Evolutionary conservation across 768 basidiomycete genomes (phyloP), one percentile per base, ranked within the genome.

Genomic region (Boletales sp.): DNA sequence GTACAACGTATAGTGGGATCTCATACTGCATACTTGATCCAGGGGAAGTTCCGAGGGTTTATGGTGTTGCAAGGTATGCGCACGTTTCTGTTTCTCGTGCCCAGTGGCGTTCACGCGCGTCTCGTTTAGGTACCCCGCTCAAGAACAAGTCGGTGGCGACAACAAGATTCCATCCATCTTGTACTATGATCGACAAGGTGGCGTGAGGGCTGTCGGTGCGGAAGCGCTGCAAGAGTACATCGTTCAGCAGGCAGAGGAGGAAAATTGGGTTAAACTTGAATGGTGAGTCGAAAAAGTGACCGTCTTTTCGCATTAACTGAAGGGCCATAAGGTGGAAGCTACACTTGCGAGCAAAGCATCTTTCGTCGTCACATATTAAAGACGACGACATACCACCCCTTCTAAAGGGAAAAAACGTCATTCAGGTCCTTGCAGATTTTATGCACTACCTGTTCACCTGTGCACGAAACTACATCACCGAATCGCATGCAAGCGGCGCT

Each of bases 81-180:
- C 24, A 27, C 24, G 24, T 7, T 27, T 27, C 24, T 27, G 14
- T 7, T 11, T 9, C 13, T 10, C 39, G 30, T 38, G 6, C 4
- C 13, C 12, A 3, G 32, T 34, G 14, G 5, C 32, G 6, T 14
- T 12, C 32, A 13, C 4, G 1, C 6, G n/a, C 7, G 2, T 4
- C 21, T 27, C 19, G 10, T 39, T 12, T 32, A 79, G 78, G 48
- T 78, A 72, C 49, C 79, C 76, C 6, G 72, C 70, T 1, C 76
- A 76, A 50, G 72, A 75, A n/a, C 63, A 70, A 5, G 63, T 71
- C n/a, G 73, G 72, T 4, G 72, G 74, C 5, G 72, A 77, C 45
- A 72, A 68, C 19, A 80, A 78, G 50, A 75, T 80, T 37, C 78
- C 76, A 0, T 74, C 76, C 0, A 63, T 77, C 30, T 48, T 80